Evolutionary conservation across 2,329 filamentous ascomycete genomes (phyloP).

Genomic region (Fusarium veterinarium): DNA sequence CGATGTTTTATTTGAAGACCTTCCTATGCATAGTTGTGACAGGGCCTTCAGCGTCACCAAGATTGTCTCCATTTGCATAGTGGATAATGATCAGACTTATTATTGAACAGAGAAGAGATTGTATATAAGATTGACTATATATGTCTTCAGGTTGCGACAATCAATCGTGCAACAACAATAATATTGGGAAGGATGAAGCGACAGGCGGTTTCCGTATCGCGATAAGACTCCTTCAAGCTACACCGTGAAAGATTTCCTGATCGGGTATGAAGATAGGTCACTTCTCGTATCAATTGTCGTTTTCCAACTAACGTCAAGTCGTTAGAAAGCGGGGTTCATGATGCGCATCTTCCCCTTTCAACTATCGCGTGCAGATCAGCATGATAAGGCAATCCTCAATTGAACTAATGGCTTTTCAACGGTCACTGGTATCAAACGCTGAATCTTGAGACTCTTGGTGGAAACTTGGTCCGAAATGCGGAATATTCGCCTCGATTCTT

Average conservation of each 20-base stretch:
- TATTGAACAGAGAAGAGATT: no score
- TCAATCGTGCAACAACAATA: no score
- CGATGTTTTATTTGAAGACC: no score
- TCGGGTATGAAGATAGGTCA: background rate
- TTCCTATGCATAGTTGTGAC: no score
- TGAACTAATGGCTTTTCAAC: background rate
- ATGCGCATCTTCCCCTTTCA: background rate
- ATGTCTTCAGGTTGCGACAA: no score
- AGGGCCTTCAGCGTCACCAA: no score
- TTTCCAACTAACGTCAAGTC: background rate
- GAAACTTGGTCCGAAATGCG: background rate
- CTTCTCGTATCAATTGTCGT: background rate
- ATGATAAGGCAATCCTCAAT: background rate
- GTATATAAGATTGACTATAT: no score
- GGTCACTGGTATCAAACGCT: no score
- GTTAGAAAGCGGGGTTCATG: conserved; percentile 5
- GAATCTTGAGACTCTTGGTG: rapidly evolving
- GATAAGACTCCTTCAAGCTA: background rate
- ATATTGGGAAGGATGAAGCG: background rate
- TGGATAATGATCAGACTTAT: no score
- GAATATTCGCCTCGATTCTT: background rate
- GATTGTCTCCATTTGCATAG: no score
- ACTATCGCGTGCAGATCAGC: background rate
- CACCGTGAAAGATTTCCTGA: background rate
- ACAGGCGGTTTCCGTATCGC: background rate